Evolutionary conservation across 176 grass and related monocot species (phyloP), one percentile per base, ranked within the genome.

Genomic region (Panicum miliaceum): DNA sequence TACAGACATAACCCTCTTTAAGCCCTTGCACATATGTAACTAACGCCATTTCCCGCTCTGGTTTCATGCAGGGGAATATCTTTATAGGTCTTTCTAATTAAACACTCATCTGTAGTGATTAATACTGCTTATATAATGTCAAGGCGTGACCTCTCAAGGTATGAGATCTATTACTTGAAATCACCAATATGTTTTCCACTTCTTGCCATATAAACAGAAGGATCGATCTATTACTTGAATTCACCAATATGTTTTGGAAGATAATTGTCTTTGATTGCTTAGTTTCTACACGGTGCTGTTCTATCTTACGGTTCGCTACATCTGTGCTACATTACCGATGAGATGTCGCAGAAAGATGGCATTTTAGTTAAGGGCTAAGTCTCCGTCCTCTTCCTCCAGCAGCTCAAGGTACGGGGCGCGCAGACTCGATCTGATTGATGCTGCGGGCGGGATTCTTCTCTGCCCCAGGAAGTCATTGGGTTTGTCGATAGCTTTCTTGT

Each of bases 131-230:
- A 99, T 77, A 68, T 99, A 89, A 75, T 94, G 76, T 90, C 96
- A 78, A 99, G 96, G 63, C 92, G 26, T 53, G 96, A 99, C 76
- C 86, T 99, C 57, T 99, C 96, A 73, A 99, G 91, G 96, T 99
- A 94, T 32, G n/a, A 40, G 40, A 86, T 73, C 25, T 71, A 46
- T 46, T 71, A 70, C 22, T 73, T 73, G 35, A 82, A 72, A 41
- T 72, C 48, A 79, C 47, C 11, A 14, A 38, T 29, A 73, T 50
- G 68, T 63, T 77, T 26, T 34, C 34, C 3, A 6, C 35, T 37
- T 73, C 50, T 35, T 81, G 22, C 46, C 23, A 51, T 77, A 27
- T 12, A 70, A 70, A 84, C 2, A 63, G 64, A 64, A 14, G 71
- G 48, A 19, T 71, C 23, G 12, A 43, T 65, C 4, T n/a, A n/a